Base-by-base conservation (phyloP, 768 basidiomycete genomes). In the Holtermannia corniformis region DNA sequence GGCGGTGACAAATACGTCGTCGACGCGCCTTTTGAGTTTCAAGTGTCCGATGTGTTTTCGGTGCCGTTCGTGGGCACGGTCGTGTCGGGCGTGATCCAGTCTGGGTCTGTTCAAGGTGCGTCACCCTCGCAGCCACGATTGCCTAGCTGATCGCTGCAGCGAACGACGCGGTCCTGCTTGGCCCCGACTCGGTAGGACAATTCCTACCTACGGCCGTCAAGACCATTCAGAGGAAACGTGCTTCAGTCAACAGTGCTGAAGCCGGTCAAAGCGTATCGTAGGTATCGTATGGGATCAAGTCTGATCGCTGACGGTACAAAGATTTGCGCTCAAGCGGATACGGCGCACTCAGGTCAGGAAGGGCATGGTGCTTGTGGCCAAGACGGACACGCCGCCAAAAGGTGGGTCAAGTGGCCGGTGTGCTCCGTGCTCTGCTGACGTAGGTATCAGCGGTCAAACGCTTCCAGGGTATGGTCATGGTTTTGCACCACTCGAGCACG, bases 161-260 rank as follows among this genome's bases (percentile, higher is more conserved):
- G 3, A 90, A 89, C 22, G 90, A 97, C 64, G 69, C 82, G 0
- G 81, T 93, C 23, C 72, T 89, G 20, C 75, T 95, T 45, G 95
- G 93, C 1, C 95, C 95, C 1, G 95, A 99, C 68, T 81, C 87
- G 0, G 87, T 90, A 49, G 93, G 93, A 1, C 83, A 86, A 62
- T 97, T 84, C 72, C 80, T 82, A 56, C 78, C 79, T 37, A 87
- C 87, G 0, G 75, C 82, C 7, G 76, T 99, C 56, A 89, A 87
- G 76, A 86, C 82, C 60, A 99, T 99, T 75, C 92, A 97, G 74
- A 80, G 92, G 53, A 99, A 96, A 72, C 85, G 91, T 27, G 90
- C 86, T 20, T 78, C 83, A 50, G 89, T 99, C 2, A 77, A 77
- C 14, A 78, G 79, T 13, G 95, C 88, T 0, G 92, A 96, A 63